A percentile compares a stretch with the other conserved stretches of the same genome.
Evolutionary conservation across 1,284 basidiomycete genomes (phyloP).

Genomic region (Wolfiporia cocos): DNA sequence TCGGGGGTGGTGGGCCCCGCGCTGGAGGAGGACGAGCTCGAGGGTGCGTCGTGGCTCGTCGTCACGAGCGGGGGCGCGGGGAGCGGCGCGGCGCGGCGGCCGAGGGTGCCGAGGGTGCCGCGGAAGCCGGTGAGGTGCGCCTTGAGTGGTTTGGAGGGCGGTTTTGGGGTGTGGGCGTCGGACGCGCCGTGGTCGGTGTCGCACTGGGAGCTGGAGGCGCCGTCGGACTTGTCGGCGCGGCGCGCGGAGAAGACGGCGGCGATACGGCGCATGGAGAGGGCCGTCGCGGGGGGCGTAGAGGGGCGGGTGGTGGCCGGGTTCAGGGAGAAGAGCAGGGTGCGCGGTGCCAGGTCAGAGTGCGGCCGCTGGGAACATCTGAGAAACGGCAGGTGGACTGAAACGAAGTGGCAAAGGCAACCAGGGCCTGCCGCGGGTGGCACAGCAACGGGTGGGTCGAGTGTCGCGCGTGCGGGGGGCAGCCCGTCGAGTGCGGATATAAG

Average conservation of each 20-base stretch:
- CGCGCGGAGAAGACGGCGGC: slow-evolving; percentile 48
- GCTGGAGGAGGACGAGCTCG: slow-evolving; percentile 54
- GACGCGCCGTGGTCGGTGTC: slow-evolving; percentile 7
- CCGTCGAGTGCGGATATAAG: too few species aligned
- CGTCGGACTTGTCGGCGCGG: slow-evolving; percentile 41
- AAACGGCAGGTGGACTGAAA: not conserved
- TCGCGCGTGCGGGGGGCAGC: too few species aligned
- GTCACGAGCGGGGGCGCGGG: slow-evolving; percentile 15
- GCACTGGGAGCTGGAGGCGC: slow-evolving; percentile 19
- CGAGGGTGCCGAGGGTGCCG: slow-evolving; percentile 25
- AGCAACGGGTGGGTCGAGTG: too few species aligned
- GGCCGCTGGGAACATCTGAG: slow-evolving; percentile 2
- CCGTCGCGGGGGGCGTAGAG: slow-evolving; percentile 11
- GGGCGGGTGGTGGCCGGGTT: slow-evolving; percentile 6
- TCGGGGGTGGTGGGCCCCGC: slow-evolving; percentile 50
- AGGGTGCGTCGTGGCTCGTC: slow-evolving; percentile 27
- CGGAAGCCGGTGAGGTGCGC: slow-evolving; percentile 1
- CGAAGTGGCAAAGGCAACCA: not conserved
- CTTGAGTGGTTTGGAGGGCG: not conserved
- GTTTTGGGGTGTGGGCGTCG: slow-evolving; percentile 7
- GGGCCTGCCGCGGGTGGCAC: too few species aligned
- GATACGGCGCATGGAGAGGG: slow-evolving; percentile 41
- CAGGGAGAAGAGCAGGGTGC: slow-evolving; percentile 1
- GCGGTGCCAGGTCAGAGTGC: slow-evolving; percentile 2
- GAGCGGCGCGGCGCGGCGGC: slow-evolving; percentile 10